phyloP scores from a whole-genome alignment of 1,139 yeast genomes.

The Geotrichum fermentans region DNA sequence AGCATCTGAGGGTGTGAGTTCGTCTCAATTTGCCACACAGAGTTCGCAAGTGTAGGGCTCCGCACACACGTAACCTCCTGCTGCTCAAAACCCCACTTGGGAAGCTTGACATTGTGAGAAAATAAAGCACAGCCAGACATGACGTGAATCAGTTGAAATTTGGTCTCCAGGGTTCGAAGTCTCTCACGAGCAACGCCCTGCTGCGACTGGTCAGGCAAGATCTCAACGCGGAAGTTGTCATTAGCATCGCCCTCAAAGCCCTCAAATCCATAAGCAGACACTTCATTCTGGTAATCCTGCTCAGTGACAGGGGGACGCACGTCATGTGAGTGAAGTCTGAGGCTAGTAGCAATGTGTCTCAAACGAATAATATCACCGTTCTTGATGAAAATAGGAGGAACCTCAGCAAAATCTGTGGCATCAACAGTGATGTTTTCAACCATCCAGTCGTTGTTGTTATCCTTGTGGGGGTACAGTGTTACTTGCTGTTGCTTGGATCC shows the following conservation, averaged over 20 bases:
- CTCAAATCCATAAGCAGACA: constrained; percentile 81
- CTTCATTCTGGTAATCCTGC: constrained; percentile 96
- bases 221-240: constrained; percentile 90
- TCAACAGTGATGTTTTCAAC: constrained; percentile 47
- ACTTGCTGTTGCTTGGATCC: constrained; percentile 93
- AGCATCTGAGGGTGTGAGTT: constrained; percentile 45
- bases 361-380: constrained; percentile 81
- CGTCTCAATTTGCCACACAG: constrained; percentile 85
- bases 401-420: constrained; percentile 27
- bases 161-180: constrained; percentile 74
- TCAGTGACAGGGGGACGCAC: constrained; percentile 89
- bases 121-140: constrained; percentile 86
- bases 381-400: constrained; percentile 51
- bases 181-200: constrained; percentile 56
- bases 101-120: constrained; percentile 80
- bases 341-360: constrained; percentile 59
- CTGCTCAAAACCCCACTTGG: constrained; percentile 95
- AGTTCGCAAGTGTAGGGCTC: constrained; percentile 68
- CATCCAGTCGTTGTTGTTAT: constrained; percentile 79
- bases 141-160: constrained; percentile 83
- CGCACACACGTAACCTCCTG: constrained; percentile 93
- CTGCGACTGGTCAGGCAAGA: constrained; percentile 56
- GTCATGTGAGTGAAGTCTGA: constrained; percentile 94
- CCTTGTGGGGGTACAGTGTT: constrained; percentile 89
- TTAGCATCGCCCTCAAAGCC: constrained; percentile 94